phyloP scores from a whole-genome alignment of 1,139 yeast species.

The Debaryomyces robertsiae region DNA sequence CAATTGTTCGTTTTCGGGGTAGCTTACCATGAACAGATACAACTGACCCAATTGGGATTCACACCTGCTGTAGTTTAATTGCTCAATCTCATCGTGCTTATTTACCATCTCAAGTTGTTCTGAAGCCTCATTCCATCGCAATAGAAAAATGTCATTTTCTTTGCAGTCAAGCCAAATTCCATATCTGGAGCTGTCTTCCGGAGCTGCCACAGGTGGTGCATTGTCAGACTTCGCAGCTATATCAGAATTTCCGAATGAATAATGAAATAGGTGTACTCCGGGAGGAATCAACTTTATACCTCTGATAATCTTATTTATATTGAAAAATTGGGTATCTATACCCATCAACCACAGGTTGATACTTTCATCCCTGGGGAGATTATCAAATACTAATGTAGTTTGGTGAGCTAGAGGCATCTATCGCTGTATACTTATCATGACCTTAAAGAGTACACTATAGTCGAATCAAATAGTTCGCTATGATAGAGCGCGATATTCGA shows the following conservation, averaged over 20 bases:
- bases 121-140: conserved; percentile 15
- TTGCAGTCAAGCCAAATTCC: conserved; percentile 31
- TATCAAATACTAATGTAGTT: conserved; percentile 23
- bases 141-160: conserved; percentile 23
- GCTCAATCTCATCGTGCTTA: conserved; percentile 12
- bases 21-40: conserved; percentile 27
- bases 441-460: no score
- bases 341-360: conserved; percentile 27
- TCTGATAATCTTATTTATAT: conserved; percentile 21
- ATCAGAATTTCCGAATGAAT: conserved; percentile 21
- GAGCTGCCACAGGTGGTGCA: conserved; percentile 8
- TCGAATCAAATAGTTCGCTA: no score
- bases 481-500: conserved; percentile 1
- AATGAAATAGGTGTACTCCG: conserved; percentile 34
- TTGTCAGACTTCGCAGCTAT: conserved; percentile 8
- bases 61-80: conserved; percentile 17
- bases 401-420: conserved; percentile 26
- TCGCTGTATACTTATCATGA: background rate
- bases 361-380: conserved; percentile 19
- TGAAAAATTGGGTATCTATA: conserved; percentile 33
- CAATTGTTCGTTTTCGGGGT: conserved; percentile 21
- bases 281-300: conserved; percentile 31
- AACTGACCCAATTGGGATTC: conserved; percentile 21
- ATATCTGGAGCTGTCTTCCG: conserved; percentile 22
- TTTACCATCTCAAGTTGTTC: conserved; percentile 9